Evolutionary conservation across 257 asterid species (phyloP).

Genomic region (Scutellaria baicalensis): DNA sequence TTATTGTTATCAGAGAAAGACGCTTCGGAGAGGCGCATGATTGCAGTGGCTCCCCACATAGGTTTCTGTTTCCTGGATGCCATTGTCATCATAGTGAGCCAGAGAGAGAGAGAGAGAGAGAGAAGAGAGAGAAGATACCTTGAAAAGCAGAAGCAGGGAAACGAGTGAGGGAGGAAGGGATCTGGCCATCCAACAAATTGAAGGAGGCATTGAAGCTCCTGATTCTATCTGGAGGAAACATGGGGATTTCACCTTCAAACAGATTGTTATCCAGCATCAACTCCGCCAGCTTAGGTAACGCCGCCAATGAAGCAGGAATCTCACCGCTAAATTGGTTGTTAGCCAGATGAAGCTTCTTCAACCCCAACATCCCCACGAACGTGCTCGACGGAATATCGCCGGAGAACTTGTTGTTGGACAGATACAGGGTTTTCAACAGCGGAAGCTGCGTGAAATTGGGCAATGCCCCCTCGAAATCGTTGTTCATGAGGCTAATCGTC

Average conservation of each 20-base stretch:
- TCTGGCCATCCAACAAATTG: constrained; percentile 49
- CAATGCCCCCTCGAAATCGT: constrained; percentile 47
- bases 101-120: neutral
- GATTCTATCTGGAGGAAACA: constrained; percentile 28
- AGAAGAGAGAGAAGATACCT: constrained; percentile 23
- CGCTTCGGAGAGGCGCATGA: constrained; percentile 27
- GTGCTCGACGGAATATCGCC: constrained; percentile 38
- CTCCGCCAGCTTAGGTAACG: constrained; percentile 47
- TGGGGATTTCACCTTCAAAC: constrained; percentile 54
- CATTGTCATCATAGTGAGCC: no score
- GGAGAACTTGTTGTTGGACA: constrained; percentile 49
- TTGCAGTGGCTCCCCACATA: constrained; percentile 69
- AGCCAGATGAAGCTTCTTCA: constrained; percentile 63
- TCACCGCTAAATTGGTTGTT: constrained; percentile 46
- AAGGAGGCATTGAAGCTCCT: constrained; percentile 35
- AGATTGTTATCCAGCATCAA: constrained; percentile 48
- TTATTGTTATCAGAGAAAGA: constrained; percentile 26
- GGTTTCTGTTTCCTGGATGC: constrained; percentile 42
- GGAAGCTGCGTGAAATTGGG: constrained; percentile 41
- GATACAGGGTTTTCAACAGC: constrained; percentile 31
- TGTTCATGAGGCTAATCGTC: constrained; percentile 52
- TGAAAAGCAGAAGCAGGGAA: constrained; percentile 34
- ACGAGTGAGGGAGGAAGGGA: constrained; percentile 42
- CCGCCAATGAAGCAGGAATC: constrained; percentile 44
- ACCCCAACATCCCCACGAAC: constrained; percentile 47